Percentiles rank a stretch among this genome's conserved stretches.
Conservation (phyloP, 2,329 filamentous ascomycete genomes). For the Rutstroemia sp. region DNA sequence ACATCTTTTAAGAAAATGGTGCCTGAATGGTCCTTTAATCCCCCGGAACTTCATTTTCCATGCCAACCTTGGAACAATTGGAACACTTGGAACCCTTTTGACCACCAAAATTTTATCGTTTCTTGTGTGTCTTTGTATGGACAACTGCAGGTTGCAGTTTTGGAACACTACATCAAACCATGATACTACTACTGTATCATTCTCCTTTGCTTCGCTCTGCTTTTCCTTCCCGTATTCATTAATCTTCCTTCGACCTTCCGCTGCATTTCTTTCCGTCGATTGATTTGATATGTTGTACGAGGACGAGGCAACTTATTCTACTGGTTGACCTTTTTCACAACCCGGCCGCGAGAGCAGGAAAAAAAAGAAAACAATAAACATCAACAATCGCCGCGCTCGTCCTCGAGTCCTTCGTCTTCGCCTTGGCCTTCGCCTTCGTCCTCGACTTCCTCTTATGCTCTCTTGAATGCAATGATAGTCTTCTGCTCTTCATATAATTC, state of each 20-base stretch:
- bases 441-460: not conserved
- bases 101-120: no score
- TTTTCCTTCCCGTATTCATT: not conserved
- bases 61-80: no score
- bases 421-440: not conserved
- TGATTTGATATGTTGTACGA: not conserved
- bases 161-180: no score
- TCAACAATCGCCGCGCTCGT: not conserved
- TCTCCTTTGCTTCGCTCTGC: not conserved
- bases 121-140: no score
- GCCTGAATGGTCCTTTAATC: no score
- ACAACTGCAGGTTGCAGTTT: no score
- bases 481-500: constrained; percentile 10
- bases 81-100: no score
- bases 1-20: no score
- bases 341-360: not conserved
- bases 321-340: not conserved
- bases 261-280: not conserved
- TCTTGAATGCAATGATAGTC: constrained; percentile 24
- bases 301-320: not conserved
- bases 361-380: not conserved
- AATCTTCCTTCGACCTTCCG: not conserved
- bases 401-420: not conserved
- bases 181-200: no score
- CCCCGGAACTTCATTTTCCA: no score